Base-by-base conservation (phyloP, 495 filamentous ascomycete species). In the Penicillium lagena region DNA sequence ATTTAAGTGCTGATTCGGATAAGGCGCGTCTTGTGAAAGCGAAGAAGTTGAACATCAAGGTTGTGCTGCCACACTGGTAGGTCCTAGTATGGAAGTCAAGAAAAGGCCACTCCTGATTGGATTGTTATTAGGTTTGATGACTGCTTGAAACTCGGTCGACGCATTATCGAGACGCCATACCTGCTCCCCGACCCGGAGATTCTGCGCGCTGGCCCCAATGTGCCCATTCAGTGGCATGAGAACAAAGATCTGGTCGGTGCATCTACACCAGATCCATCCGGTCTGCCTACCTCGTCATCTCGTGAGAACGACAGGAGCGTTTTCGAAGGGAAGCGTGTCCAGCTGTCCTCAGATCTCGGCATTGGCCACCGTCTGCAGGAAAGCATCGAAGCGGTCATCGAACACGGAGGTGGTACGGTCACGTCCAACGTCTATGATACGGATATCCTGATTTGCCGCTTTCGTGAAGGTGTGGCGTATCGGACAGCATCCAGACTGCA, bases 21-120 rank as follows among this genome's bases (percentile, higher is more conserved):
- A 93, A 89, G 63, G 90, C 88, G 49, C 63, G 73, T 47, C 55
- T 81, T 32, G 83, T 82, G 0, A 29, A 67, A 33, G 63, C 66
- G 0, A 95, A 82, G 62, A 79, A 74, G 33, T 63, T 87, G 15
- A 79, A 78, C 35, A 76, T 76, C 64, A 90, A 88, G 61, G 83
- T 94, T 44, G 86, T 98, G n/a, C 72, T 97, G 39, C 94, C 94
- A 28, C 94, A 99, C 59, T 97, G 94, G 93, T 89, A 73, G 53
- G 73, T 42, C 29, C 37, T 14, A 11, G 6, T 15, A 17, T 2
- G 29, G 1, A 15, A 2, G 27, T 29, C 7, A 7, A 10, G 29
- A 27, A 27, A 43, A 15, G 11, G 27, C 28, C 32, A 2, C 14
- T 32, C 12, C 34, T 49, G 40, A 55, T 30, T 7, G 10, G 29